Evolutionary conservation across 176 grass and related monocot genomes (phyloP).

Genomic region (Leersia perrieri): DNA sequence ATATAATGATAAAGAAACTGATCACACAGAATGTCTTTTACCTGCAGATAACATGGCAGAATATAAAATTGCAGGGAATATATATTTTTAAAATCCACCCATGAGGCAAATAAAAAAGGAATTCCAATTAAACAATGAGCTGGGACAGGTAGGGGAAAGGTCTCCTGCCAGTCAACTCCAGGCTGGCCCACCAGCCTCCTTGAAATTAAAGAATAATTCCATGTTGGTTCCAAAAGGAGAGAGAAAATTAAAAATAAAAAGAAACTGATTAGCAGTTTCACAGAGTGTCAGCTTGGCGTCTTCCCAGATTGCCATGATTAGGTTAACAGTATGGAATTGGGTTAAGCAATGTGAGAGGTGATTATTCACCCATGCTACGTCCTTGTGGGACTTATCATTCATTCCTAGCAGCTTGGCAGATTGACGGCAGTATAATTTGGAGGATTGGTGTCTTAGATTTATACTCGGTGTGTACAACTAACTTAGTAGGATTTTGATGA

Average conservation of each 20-base stretch:
- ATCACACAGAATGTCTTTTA: slow-evolving; percentile 31
- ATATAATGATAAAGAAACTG: slow-evolving; percentile 13
- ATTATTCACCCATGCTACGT: neutral
- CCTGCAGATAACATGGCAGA: neutral
- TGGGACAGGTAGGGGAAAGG: neutral
- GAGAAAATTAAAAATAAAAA: neutral
- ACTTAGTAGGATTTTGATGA: too few species aligned
- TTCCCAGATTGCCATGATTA: neutral
- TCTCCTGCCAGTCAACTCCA: slow-evolving; percentile 44
- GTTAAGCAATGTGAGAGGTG: neutral
- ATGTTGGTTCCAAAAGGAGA: neutral
- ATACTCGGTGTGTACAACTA: too few species aligned
- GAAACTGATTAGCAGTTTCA: neutral
- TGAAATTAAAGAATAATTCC: slow-evolving; percentile 13
- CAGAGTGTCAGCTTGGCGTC: neutral
- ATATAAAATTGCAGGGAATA: neutral
- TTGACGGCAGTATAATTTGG: too few species aligned
- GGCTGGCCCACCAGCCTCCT: slow-evolving; percentile 10
- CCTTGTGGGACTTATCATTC: neutral
- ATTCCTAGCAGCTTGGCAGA: neutral
- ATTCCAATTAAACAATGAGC: neutral
- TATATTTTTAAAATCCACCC: neutral
- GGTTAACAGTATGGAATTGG: neutral
- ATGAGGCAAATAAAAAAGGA: neutral
- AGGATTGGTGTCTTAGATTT: too few species aligned